These are phyloP conservation scores for Thraustotheca clavata DNA, from an alignment of 352 stramenopile species.

Conservation along the genomic window DNA sequence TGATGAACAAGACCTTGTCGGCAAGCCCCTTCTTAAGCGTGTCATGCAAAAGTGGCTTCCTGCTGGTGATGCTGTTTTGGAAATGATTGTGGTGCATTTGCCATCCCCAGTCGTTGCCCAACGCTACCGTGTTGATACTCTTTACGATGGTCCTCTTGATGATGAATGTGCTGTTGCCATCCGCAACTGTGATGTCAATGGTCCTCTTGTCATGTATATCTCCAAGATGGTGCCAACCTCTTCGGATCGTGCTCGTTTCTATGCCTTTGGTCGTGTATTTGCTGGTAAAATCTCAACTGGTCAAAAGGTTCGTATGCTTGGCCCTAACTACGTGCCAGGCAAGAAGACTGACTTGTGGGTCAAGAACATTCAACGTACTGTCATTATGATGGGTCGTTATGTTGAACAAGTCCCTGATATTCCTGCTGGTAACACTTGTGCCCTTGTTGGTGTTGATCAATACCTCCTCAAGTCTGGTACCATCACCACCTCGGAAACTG, in stretches of 20 bases:
- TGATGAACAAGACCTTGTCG: slow-evolving; percentile 93
- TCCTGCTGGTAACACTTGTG: slow-evolving; percentile 98
- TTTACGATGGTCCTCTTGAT: slow-evolving; percentile 98
- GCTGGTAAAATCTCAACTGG: slow-evolving; percentile 97
- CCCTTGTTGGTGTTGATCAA: slow-evolving; percentile 98
- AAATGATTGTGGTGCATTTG: slow-evolving; percentile 99
- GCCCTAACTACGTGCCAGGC: slow-evolving; percentile 98
- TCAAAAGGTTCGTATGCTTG: slow-evolving; percentile 99
- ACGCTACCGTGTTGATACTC: slow-evolving; percentile 96
- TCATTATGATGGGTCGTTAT: slow-evolving; percentile 99
- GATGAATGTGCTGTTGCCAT: slow-evolving; percentile 97
- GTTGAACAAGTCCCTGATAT: slow-evolving; percentile 98
- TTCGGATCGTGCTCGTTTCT: slow-evolving; percentile 98
- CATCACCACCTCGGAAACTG: slow-evolving; percentile 97
- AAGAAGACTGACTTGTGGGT: slow-evolving; percentile 99
- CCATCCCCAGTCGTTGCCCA: slow-evolving; percentile 95
- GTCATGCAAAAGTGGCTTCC: slow-evolving; percentile 99
- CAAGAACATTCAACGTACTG: slow-evolving; percentile 99
- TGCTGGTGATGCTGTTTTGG: slow-evolving; percentile 96
- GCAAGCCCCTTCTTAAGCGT: slow-evolving; percentile 97
- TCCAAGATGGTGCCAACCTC: slow-evolving; percentile 99
- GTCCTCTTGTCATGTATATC: slow-evolving; percentile 99
- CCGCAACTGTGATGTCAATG: slow-evolving; percentile 96
- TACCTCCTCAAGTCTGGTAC: slow-evolving; percentile 99
- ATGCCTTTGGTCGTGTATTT: slow-evolving; percentile 99